A percentile compares a stretch with the other conserved stretches of the same genome.
Evolutionary conservation across 1,284 basidiomycete genomes (phyloP).

Genomic region (Tilletiaria anomala): DNA sequence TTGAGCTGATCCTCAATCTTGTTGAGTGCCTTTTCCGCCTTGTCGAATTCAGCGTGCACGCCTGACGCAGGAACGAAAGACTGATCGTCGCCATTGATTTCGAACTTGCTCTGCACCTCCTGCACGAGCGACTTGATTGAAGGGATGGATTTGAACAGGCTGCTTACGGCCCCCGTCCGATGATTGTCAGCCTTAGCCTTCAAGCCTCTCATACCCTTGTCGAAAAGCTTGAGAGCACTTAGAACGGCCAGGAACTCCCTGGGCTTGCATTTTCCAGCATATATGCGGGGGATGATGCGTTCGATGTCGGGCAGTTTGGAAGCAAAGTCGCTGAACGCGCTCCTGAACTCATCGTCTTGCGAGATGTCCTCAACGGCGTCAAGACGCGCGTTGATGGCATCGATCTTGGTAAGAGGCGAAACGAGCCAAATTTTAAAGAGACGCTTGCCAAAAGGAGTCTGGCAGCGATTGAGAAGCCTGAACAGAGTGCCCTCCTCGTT

Average conservation of each 20-base stretch:
- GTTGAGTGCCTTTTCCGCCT: slow-evolving; percentile 16
- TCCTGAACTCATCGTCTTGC: slow-evolving; percentile 14
- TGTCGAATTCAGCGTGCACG: slow-evolving; percentile 23
- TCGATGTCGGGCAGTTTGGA: slow-evolving; percentile 33
- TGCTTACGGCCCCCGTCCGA: slow-evolving; percentile 8
- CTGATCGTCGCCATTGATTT: slow-evolving; percentile 27
- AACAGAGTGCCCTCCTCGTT: slow-evolving; percentile 34
- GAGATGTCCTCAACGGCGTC: slow-evolving; percentile 35
- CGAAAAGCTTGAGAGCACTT: slow-evolving; percentile 19
- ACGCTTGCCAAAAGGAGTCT: slow-evolving; percentile 36
- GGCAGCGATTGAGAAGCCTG: slow-evolving; percentile 34
- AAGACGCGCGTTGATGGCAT: slow-evolving; percentile 26
- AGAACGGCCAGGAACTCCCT: slow-evolving; percentile 33
- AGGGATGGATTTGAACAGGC: slow-evolving; percentile 20
- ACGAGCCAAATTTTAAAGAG: slow-evolving; percentile 37
- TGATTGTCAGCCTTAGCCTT: too few species aligned
- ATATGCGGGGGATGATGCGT: slow-evolving; percentile 30
- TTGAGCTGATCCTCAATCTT: slow-evolving; percentile 27
- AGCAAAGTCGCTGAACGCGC: slow-evolving; percentile 25
- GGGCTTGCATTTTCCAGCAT: slow-evolving; percentile 33
- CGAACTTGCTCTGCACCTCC: slow-evolving; percentile 22
- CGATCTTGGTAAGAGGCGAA: slow-evolving; percentile 22
- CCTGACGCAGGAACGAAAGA: slow-evolving; percentile 26
- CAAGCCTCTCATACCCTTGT: slow-evolving; percentile 8
- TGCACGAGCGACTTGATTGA: slow-evolving; percentile 19